Conservation (phyloP, 1,139 yeast genomes). For the Hyphopichia burtonii region DNA sequence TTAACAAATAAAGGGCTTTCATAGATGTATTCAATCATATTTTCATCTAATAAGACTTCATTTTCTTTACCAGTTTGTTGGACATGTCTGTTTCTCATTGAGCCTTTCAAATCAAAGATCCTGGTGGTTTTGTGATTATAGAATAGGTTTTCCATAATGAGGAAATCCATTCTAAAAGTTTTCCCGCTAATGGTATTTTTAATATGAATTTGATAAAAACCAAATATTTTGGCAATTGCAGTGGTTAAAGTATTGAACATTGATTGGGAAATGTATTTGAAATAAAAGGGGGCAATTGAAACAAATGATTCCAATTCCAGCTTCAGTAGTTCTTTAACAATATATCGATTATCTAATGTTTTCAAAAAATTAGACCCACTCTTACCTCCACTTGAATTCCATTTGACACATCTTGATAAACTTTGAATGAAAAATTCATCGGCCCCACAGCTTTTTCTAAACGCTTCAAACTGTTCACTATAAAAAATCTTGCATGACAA, state of each 20-base stretch:
- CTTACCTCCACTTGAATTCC: constrained; percentile 97
- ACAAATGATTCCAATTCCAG: constrained; percentile 91
- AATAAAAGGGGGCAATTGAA: constrained; percentile 93
- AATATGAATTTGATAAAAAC: constrained; percentile 90
- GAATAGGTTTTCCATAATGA: constrained; percentile 94
- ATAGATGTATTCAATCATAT: constrained; percentile 96
- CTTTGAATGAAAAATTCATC: constrained; percentile 81
- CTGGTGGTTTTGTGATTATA: constrained; percentile 81
- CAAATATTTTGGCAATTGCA: constrained; percentile 90
- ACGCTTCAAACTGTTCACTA: constrained; percentile 95
- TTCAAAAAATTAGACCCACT: constrained; percentile 93
- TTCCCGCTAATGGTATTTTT: constrained; percentile 75
- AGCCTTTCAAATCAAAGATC: constrained; percentile 94
- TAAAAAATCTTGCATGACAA: constrained; percentile 92
- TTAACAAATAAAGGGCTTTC: constrained; percentile 94
- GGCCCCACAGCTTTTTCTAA: constrained; percentile 79
- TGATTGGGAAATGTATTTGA: constrained; percentile 94
- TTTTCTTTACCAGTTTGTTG: constrained; percentile 94
- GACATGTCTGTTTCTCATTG: constrained; percentile 96
- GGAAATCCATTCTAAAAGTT: constrained; percentile 80
- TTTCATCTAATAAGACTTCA: constrained; percentile 92
- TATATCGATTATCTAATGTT: constrained; percentile 85
- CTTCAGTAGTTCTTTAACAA: constrained; percentile 85
- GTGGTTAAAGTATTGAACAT: constrained; percentile 93
- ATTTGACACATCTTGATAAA: constrained; percentile 85